Evolutionary conservation across 148 eudicot species (phyloP).

Genomic region (Chenopodium quinoa): DNA sequence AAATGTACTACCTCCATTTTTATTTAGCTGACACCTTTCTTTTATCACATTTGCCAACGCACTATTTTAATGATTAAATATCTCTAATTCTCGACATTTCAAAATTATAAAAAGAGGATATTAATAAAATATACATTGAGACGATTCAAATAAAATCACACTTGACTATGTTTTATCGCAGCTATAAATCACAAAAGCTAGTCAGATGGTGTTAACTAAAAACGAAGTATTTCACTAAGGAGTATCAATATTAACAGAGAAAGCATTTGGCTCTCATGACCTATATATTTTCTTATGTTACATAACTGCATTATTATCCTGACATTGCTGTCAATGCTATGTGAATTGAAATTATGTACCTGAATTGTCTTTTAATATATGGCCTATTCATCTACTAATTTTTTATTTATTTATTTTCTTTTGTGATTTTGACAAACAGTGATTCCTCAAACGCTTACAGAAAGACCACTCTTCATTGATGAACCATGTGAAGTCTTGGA

Average conservation of each 20-base stretch:
- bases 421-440: slow-evolving; percentile 8
- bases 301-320: background rate
- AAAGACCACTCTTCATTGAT: slow-evolving; percentile 47
- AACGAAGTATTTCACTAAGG: background rate
- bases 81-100: no score
- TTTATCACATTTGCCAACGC: no score
- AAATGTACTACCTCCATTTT: no score
- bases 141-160: no score
- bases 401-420: background rate
- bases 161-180: no score
- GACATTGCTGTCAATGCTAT: background rate
- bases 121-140: no score
- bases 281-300: background rate
- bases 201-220: no score
- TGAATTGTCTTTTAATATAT: background rate
- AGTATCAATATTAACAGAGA: background rate
- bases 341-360: background rate
- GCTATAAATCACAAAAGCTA: no score
- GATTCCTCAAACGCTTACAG: slow-evolving; percentile 24
- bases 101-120: no score
- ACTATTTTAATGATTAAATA: no score
- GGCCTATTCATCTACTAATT: background rate
- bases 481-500: slow-evolving; percentile 54
- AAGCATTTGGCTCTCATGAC: background rate
- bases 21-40: no score